Evolutionary conservation across 257 asterid species (phyloP), one percentile per base, ranked within the genome.

Genomic region (Solanum sitiens): DNA sequence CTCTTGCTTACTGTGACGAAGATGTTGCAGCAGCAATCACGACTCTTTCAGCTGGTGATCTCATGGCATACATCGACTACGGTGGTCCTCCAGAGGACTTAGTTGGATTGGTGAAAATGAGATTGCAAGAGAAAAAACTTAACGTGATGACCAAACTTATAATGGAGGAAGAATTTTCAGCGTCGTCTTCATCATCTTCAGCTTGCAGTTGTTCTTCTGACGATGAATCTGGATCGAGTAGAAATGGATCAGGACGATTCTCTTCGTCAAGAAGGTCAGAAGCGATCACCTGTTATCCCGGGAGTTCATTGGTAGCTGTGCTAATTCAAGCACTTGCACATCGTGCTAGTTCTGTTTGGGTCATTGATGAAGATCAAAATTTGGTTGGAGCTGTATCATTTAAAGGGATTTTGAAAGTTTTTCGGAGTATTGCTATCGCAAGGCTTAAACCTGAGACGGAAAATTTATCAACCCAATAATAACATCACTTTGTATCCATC

Each of bases 281-380:
- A 93, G 94, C 95, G 10, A 92, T 96, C 5, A 89, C 92, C 4
- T 95, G 99, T 84, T 89, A 93, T 63, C 98, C 92, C 0, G 83
- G 94, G 92, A 95, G 95, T 88, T 95, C 98, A 30, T 89, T 96
- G 87, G 93, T 90, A 87, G 99, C 98, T 1, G 96, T 94, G 89
- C 89, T 96, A 95, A 90, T 96, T 72, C 97, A 96, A 91, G 96
- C 96, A 1, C 95, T 96, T 10, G 91, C 99, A 2, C 95, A 93
- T 76, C 95, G 98, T 1, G 96, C 89, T 8, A 93, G 91, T 75
- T 93, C 94, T 10, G 89, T 94, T 13, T 96, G 99, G 99, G 98
- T 96, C 83, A 96, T 94, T 74, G 94, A 92, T 50, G 94, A 92
- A 8, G 97, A 94, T 86, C 91, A 90, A 37, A 92, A 92, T 35